Conservation (phyloP, 192 early-diverging fungal genomes). For the Backusella westeae region DNA sequence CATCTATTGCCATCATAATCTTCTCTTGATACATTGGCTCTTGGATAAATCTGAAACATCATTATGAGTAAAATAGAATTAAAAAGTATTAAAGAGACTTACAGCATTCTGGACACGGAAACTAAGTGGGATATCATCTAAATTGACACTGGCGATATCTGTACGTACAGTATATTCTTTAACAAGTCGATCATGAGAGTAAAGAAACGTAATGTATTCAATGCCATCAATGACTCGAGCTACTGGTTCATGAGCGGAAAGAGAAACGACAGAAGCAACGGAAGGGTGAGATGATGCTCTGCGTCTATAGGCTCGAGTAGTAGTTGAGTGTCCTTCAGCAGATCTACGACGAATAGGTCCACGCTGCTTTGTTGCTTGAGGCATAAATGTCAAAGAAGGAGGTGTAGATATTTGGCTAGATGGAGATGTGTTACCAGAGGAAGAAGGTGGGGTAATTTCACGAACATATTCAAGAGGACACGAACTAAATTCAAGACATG, state of each 20-base stretch:
- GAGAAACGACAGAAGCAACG: constrained; percentile 28
- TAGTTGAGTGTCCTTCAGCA: not conserved
- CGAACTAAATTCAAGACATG: not conserved
- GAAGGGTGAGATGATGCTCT: constrained; percentile 18
- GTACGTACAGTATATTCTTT: constrained; percentile 33
- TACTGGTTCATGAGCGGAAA: constrained; percentile 29
- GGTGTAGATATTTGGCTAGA: not conserved
- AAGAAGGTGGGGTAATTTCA: constrained; percentile 11
- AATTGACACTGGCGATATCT: constrained; percentile 22
- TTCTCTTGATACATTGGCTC: constrained; percentile 48
- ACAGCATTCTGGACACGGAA: constrained; percentile 25
- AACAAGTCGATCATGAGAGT: constrained; percentile 26
- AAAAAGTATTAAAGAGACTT: constrained; percentile 2
- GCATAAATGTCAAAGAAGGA: not conserved
- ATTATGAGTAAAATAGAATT: not conserved
- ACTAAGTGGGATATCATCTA: constrained; percentile 7
- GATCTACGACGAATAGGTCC: not conserved
- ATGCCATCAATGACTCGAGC: constrained; percentile 20
- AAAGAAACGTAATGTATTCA: constrained; percentile 28
- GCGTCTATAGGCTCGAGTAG: not conserved
- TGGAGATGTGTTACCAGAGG: not conserved
- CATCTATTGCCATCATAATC: constrained; percentile 70
- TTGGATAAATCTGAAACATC: constrained; percentile 59
- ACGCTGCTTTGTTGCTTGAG: not conserved
- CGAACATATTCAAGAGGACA: not conserved